Conservation (phyloP, 1,284 basidiomycete species). For the Tylopilus orsonianus region DNA sequence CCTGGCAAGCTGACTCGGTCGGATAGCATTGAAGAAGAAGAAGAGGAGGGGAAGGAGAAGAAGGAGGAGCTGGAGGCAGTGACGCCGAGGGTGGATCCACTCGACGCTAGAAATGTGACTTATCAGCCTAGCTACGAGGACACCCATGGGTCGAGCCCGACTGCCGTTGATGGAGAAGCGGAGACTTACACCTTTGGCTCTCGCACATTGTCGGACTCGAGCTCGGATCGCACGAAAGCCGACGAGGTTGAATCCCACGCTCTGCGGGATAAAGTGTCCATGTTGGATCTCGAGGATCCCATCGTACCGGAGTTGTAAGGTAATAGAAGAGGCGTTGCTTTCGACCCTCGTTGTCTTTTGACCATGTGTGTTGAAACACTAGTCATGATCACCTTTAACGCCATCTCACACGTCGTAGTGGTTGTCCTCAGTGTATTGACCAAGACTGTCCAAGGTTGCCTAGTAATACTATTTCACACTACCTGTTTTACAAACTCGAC, state of each 20-base stretch:
- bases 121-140: conserved; percentile 9
- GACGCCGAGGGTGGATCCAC: background rate
- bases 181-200: conserved; percentile 27
- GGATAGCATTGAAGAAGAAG: conserved; percentile 35
- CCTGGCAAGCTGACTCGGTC: conserved; percentile 31
- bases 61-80: conserved; percentile 3
- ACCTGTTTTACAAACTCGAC: too few relatives aligned
- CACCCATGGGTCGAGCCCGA: conserved; percentile 3
- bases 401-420: background rate
- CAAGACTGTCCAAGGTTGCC: too few relatives aligned
- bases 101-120: conserved; percentile 3
- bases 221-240: conserved; percentile 27
- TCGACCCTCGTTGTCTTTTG: conserved; percentile 12
- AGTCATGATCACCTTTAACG: conserved; percentile 9
- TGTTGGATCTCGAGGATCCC: conserved; percentile 31
- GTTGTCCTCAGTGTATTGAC: background rate
- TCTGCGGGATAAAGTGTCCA: conserved; percentile 31
- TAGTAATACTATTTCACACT: too few relatives aligned
- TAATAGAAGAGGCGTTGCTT: conserved; percentile 6
- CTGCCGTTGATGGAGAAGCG: conserved; percentile 20
- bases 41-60: conserved; percentile 20
- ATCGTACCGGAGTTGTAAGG: conserved; percentile 17
- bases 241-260: conserved; percentile 26
- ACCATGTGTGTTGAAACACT: conserved; percentile 28
- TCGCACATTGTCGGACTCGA: conserved; percentile 27